Conservation (phyloP, 257 asterid genomes). For the Solanum pennellii region DNA sequence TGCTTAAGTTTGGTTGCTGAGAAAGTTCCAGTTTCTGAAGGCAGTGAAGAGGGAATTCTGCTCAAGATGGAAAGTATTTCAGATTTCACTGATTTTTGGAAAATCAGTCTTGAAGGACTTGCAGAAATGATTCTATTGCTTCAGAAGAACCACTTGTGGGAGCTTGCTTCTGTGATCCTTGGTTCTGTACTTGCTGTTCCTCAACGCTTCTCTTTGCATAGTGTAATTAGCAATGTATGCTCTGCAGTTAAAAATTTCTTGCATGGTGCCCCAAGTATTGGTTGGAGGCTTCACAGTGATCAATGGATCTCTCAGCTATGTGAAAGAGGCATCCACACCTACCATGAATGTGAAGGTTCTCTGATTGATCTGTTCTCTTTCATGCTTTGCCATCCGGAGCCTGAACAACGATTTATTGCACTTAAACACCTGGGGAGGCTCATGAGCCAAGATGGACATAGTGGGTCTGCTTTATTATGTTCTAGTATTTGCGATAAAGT, state of each 20-base stretch:
- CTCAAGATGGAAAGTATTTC: constrained; percentile 12
- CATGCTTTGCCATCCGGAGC: constrained; percentile 85
- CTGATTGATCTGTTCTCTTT: constrained; percentile 52
- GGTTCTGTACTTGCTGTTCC: constrained; percentile 62
- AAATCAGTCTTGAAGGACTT: constrained; percentile 49
- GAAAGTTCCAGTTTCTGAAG: constrained; percentile 17
- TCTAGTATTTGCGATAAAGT: constrained; percentile 19
- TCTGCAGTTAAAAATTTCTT: constrained; percentile 49
- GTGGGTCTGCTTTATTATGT: constrained; percentile 28
- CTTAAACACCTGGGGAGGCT: constrained; percentile 71
- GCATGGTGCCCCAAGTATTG: constrained; percentile 60
- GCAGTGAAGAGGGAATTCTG: constrained; percentile 17
- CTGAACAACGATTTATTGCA: constrained; percentile 87
- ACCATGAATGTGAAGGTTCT: constrained; percentile 44
- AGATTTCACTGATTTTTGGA: constrained; percentile 37
- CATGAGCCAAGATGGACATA: constrained; percentile 47
- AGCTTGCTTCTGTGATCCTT: constrained; percentile 66
- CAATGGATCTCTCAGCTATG: constrained; percentile 48
- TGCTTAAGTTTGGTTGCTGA: constrained; percentile 35
- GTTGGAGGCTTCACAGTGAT: constrained; percentile 74
- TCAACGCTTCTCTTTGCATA: constrained; percentile 38
- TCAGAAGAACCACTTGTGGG: constrained; percentile 75
- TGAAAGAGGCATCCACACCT: constrained; percentile 44
- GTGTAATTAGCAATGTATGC: constrained; percentile 41
- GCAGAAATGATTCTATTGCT: constrained; percentile 48